Evolutionary conservation across 2,329 filamentous ascomycete species (phyloP), one percentile per base, ranked within the genome.

Genomic region (Ophiosphaerella herpotricha): DNA sequence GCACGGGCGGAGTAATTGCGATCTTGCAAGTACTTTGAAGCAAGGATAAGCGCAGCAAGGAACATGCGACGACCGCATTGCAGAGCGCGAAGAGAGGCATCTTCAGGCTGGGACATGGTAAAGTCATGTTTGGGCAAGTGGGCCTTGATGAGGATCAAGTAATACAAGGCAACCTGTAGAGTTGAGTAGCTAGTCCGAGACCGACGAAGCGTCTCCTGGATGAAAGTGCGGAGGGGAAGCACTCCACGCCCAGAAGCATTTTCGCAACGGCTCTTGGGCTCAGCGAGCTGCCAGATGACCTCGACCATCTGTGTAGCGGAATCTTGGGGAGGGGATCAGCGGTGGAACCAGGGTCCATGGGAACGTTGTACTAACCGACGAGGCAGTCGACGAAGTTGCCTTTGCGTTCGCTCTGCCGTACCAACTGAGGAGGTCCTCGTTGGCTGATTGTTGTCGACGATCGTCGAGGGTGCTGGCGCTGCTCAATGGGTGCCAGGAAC

Each of bases 41-140:
- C 94, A 48, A 99, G 81, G 60, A 99, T 97, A 54, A 99, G 81
- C 40, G 93, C 92, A 9, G 94, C 87, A 46, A 99, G 82, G 72
- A 99, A 97, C 93, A 97, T 97, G 67, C 94, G 91, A 55, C 94
- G 89, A 47, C 94, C 94, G 74, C 94, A 97, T 75, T 96, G 92
- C 68, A 99, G 84, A 35, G 91, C 90, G 55, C 91, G 88, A 65
- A 83, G 84, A 46, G 85, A 83, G 52, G 87, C 84, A 64, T 93
- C 88, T 57, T 87, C 82, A 24, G 85, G 81, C 74, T 95, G 90
- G 75, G 96, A 90, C 83, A 89, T 90, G 39, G 89, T 92, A 70
- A 94, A 92, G 74, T 96, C 89, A 63, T 85, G 83, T 58, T 83
- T 85, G 12, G 91, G 92, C 45, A 99, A 86, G 75, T 91, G 90